These are phyloP conservation scores for Cryphonectria parasitica DNA, from an alignment of 2,329 filamentous ascomycete species.

Conservation along the genomic window DNA sequence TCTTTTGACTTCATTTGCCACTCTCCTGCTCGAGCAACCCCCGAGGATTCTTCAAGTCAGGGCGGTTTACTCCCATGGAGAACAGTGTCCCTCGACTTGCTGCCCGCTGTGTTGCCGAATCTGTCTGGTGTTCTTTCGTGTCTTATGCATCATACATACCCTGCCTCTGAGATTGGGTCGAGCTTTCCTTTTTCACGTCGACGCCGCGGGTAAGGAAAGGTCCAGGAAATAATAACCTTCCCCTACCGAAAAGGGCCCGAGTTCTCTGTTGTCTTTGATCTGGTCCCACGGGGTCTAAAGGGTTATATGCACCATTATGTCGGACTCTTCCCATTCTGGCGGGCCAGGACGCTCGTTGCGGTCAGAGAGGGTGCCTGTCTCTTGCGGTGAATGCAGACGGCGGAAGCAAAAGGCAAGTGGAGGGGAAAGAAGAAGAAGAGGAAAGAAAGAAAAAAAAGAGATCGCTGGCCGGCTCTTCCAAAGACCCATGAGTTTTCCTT, in stretches of 20 bases:
- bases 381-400: slow-evolving; percentile 55
- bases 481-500: neutral
- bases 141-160: slow-evolving; percentile 1
- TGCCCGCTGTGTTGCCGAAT: neutral
- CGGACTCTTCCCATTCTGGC: slow-evolving; percentile 40
- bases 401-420: slow-evolving; percentile 54
- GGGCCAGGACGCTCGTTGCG: slow-evolving; percentile 35
- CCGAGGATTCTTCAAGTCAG: neutral
- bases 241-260: neutral
- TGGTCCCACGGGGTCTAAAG: slow-evolving; percentile 4
- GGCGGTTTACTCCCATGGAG: neutral
- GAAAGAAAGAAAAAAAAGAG: no score
- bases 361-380: slow-evolving; percentile 45
- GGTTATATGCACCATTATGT: slow-evolving; percentile 32
- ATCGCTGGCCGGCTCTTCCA: neutral
- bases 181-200: neutral
- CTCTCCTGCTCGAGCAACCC: neutral
- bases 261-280: neutral
- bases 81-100: slow-evolving; percentile 6
- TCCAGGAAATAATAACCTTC: neutral
- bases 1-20: neutral
- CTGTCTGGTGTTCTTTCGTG: neutral
- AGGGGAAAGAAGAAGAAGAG: no score
- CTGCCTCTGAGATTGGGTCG: neutral
- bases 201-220: neutral